phyloP scores from a whole-genome alignment of 441 rosid species.

The Adansonia grandidieri region DNA sequence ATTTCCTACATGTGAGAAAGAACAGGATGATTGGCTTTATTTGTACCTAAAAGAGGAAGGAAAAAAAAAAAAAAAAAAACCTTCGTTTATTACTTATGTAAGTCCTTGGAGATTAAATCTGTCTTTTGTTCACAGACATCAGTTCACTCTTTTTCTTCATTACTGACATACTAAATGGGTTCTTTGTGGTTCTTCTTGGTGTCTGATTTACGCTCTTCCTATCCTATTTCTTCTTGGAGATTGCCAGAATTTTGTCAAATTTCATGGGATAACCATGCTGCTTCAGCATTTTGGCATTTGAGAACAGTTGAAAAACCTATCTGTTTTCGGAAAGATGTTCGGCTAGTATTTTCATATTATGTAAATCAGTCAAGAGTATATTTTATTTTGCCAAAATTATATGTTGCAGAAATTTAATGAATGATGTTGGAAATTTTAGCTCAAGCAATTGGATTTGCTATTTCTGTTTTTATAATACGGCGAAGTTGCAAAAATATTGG shows the following conservation, averaged over 20 bases:
- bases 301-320: background rate
- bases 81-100: background rate
- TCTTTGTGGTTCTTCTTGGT: background rate
- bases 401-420: background rate
- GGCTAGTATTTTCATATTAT: background rate
- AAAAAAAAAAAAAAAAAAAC: background rate
- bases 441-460: background rate
- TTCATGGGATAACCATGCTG: background rate
- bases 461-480: background rate
- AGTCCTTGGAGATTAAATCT: background rate
- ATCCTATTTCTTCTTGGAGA: background rate
- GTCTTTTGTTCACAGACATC: background rate
- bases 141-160: background rate
- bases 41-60: background rate
- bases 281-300: slow-evolving; percentile 10
- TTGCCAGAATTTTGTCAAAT: background rate
- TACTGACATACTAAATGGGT: background rate
- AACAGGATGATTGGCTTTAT: background rate
- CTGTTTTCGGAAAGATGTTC: background rate
- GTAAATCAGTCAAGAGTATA: background rate
- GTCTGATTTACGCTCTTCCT: background rate
- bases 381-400: background rate
- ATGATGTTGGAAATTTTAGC: slow-evolving; percentile 18
- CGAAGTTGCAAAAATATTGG: slow-evolving; percentile 11
- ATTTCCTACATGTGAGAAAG: background rate